A percentile compares a stretch with the other conserved stretches of the same genome.
Conservation (phyloP, 2,329 filamentous ascomycete genomes). For the Ophiocordyceps camponoti-leonardi region DNA sequence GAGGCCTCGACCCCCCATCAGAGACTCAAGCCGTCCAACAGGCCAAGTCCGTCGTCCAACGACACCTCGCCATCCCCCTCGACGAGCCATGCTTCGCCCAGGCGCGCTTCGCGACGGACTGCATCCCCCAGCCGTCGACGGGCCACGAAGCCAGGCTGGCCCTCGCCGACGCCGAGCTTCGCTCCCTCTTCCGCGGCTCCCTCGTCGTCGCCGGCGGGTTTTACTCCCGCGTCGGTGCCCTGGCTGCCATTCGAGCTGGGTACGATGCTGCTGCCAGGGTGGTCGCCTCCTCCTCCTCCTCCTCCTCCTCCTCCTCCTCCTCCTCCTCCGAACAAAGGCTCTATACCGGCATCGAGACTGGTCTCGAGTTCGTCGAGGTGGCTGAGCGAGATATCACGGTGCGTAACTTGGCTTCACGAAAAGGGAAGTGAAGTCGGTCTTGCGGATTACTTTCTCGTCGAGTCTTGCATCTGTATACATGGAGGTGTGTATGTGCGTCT, state of each 20-base stretch:
- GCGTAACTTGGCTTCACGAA: not conserved
- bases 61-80: slow-evolving; percentile 54
- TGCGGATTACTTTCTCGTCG: too few relatives aligned
- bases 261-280: slow-evolving; percentile 15
- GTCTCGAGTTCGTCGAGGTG: slow-evolving; percentile 13
- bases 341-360: slow-evolving; percentile 5
- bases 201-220: slow-evolving; percentile 46
- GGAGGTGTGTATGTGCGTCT: not conserved
- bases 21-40: slow-evolving; percentile 49
- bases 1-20: slow-evolving; percentile 22
- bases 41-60: slow-evolving; percentile 50
- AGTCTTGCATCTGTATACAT: not conserved
- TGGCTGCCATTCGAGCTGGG: slow-evolving; percentile 30
- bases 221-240: slow-evolving; percentile 33
- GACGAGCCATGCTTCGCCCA: slow-evolving; percentile 43
- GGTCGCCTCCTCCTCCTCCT: too few relatives aligned
- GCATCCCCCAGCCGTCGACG: slow-evolving; percentile 80
- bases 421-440: too few relatives aligned
- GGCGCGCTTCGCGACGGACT: slow-evolving; percentile 44
- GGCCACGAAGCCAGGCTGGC: slow-evolving; percentile 53
- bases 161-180: slow-evolving; percentile 35
- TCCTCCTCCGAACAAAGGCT: too few relatives aligned
- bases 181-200: slow-evolving; percentile 37
- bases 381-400: slow-evolving; percentile 8
- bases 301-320: too few relatives aligned